phyloP scores from a whole-genome alignment of 371 early-diverging fungal genomes.

The Rhizopus sp. region DNA sequence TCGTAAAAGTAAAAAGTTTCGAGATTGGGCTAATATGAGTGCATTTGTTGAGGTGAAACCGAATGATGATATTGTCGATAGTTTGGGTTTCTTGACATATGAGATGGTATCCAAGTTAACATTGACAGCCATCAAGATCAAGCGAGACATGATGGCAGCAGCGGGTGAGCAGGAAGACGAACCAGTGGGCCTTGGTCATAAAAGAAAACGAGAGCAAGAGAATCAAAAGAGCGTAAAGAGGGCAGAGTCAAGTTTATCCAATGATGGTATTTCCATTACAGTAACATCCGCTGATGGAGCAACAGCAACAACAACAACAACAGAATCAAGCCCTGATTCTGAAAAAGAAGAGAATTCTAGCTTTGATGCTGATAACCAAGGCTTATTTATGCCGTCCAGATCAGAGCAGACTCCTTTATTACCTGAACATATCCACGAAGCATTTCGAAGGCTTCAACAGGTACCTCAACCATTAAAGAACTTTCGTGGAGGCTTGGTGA shows the following conservation, averaged over 20 bases:
- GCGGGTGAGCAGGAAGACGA: conserved; percentile 33
- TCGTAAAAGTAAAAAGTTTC: conserved; percentile 92
- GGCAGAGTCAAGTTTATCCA: background rate
- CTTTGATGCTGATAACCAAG: conserved; percentile 40
- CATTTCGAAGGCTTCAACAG: conserved; percentile 79
- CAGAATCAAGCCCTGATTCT: background rate
- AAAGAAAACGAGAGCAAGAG: conserved; percentile 48
- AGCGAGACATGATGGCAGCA: conserved; percentile 47
- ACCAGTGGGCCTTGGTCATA: conserved; percentile 19
- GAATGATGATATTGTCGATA: conserved; percentile 94
- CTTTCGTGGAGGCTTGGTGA: conserved; percentile 76
- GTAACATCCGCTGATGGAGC: conserved; percentile 7
- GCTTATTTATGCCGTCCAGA: conserved; percentile 77
- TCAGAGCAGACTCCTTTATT: conserved; percentile 80
- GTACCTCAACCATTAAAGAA: conserved; percentile 73
- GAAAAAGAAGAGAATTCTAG: conserved; percentile 27
- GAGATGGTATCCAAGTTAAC: conserved; percentile 96
- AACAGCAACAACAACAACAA: background rate
- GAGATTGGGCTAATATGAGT: conserved; percentile 94
- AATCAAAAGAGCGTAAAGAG: conserved; percentile 28
- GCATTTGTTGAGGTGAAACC: conserved; percentile 86
- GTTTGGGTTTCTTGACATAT: conserved; percentile 94
- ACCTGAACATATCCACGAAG: conserved; percentile 90
- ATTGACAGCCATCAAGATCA: conserved; percentile 82
- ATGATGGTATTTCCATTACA: background rate